phyloP scores from a whole-genome alignment of 23 red algal genomes.

The Pyropia yezoensis region DNA sequence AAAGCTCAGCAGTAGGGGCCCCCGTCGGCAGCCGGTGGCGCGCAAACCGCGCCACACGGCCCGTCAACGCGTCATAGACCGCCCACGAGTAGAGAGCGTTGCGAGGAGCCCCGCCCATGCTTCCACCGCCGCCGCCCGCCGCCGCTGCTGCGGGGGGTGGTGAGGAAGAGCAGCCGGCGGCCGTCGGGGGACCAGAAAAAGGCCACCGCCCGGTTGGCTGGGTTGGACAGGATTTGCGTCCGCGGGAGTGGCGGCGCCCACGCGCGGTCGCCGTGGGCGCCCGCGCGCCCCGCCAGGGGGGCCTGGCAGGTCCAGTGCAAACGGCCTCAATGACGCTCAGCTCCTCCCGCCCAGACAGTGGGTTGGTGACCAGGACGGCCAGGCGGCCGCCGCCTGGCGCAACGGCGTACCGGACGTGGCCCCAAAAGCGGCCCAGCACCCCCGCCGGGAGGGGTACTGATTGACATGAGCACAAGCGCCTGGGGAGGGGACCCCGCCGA shows the following conservation, averaged over 20 bases:
- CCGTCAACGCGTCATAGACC: conserved; percentile 30
- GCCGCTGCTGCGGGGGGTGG: conserved; percentile 11
- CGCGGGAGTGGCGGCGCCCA: conserved; percentile 10
- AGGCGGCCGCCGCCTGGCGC: conserved; percentile 32
- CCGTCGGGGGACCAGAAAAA: conserved; percentile 68
- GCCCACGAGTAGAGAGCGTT: conserved; percentile 15
- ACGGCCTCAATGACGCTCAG: conserved; percentile 29
- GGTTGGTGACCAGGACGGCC: conserved; percentile 49
- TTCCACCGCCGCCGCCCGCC: conserved; percentile 1
- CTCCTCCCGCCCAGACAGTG: conserved; percentile 42
- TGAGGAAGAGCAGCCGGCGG: conserved; percentile 41
- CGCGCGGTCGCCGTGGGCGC: conserved; percentile 25
- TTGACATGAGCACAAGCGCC: no score
- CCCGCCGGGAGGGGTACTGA: background rate
- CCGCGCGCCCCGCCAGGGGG: conserved; percentile 14
- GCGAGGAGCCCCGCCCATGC: conserved; percentile 13
- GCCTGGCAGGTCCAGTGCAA: conserved; percentile 16
- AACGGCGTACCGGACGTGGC: conserved; percentile 38
- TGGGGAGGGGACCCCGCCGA: no score
- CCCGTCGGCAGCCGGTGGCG: conserved; percentile 42
- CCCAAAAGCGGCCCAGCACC: conserved; percentile 23
- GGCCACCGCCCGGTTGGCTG: conserved; percentile 32
- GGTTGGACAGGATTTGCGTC: conserved; percentile 55
- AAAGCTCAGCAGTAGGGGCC: conserved; percentile 48
- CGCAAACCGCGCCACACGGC: conserved; percentile 41